Conservation (phyloP, 805 yeast species). For the Metschnikowia rubicola region DNA sequence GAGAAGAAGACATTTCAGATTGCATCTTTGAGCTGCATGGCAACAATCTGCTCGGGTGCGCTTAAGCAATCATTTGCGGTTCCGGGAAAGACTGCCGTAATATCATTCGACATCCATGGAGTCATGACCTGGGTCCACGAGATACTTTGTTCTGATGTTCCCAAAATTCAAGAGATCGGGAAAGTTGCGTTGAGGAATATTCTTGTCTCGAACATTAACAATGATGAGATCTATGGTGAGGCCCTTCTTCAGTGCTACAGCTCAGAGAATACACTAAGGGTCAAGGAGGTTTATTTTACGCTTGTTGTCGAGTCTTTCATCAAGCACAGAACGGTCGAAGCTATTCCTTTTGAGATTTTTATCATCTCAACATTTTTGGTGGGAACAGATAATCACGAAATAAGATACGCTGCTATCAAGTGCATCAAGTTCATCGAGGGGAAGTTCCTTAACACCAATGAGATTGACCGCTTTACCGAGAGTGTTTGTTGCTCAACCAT, state of each 20-base stretch:
- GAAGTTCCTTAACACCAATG: slow-evolving; percentile 40
- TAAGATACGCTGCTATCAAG: slow-evolving; percentile 69
- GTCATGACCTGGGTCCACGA: slow-evolving; percentile 80
- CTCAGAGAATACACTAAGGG: slow-evolving; percentile 45
- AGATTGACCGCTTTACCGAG: slow-evolving; percentile 59
- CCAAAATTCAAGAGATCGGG: slow-evolving; percentile 59
- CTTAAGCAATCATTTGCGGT: slow-evolving; percentile 48
- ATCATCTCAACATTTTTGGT: slow-evolving; percentile 75
- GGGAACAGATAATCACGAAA: slow-evolving; percentile 66
- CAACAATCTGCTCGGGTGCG: slow-evolving; percentile 73
- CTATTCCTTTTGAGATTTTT: slow-evolving; percentile 60
- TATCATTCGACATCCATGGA: slow-evolving; percentile 69
- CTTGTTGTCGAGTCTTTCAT: slow-evolving; percentile 62
- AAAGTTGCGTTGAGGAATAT: slow-evolving; percentile 67
- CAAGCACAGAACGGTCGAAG: slow-evolving; percentile 11
- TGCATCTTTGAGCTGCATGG: slow-evolving; percentile 80
- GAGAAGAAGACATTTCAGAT: slow-evolving; percentile 68
- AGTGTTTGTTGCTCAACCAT: slow-evolving; percentile 71
- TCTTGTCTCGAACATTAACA: slow-evolving; percentile 55
- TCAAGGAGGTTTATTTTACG: slow-evolving; percentile 66
- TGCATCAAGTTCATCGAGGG: slow-evolving; percentile 67
- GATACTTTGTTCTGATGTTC: slow-evolving; percentile 57
- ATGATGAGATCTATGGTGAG: slow-evolving; percentile 50
- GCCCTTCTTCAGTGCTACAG: slow-evolving; percentile 72
- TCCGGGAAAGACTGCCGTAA: slow-evolving; percentile 46